A percentile compares a stretch with the other conserved stretches of the same genome.
phyloP scores from a whole-genome alignment of 1,284 basidiomycete genomes.

The Thelephora terrestris region DNA sequence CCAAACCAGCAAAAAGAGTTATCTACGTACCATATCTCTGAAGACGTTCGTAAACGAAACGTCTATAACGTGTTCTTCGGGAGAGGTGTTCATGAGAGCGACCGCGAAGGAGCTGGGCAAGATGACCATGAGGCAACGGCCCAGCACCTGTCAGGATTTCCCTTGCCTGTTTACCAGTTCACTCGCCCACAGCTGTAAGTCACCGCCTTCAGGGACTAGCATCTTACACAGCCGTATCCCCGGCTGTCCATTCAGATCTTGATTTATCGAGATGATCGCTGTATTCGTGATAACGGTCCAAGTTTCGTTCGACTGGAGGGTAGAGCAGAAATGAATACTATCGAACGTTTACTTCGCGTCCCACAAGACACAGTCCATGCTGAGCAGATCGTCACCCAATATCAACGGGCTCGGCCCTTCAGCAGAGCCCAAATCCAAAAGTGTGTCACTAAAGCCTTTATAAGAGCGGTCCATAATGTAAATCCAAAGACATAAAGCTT shows the following conservation, averaged over 20 bases:
- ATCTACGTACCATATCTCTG: slow-evolving; percentile 20
- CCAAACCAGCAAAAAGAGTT: not conserved
- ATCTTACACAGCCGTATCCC: slow-evolving; percentile 24
- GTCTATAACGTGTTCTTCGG: slow-evolving; percentile 21
- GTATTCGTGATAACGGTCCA: slow-evolving; percentile 26
- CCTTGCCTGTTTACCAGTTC: slow-evolving; percentile 23
- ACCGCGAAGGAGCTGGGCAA: slow-evolving; percentile 20
- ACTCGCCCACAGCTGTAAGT: slow-evolving; percentile 24
- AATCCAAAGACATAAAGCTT: not conserved
- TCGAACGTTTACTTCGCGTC: not conserved
- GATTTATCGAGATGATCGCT: slow-evolving; percentile 25
- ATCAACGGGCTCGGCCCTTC: slow-evolving; percentile 34
- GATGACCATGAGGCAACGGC: not conserved
- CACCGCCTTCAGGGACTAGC: slow-evolving; percentile 18
- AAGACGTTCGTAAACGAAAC: slow-evolving; percentile 26
- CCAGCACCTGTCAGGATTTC: not conserved
- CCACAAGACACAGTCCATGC: slow-evolving; percentile 19
- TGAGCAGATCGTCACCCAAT: too few relatives aligned
- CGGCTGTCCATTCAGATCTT: slow-evolving; percentile 21
- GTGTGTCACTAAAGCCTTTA: slow-evolving; percentile 22
- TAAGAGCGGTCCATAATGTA: not conserved
- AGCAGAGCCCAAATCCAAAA: slow-evolving; percentile 34
- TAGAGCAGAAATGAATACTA: not conserved
- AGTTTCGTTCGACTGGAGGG: slow-evolving; percentile 22
- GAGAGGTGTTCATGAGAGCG: slow-evolving; percentile 28